Evolutionary conservation across 345 rosid genomes (phyloP).

Genomic region (Gossypioides kirkii): DNA sequence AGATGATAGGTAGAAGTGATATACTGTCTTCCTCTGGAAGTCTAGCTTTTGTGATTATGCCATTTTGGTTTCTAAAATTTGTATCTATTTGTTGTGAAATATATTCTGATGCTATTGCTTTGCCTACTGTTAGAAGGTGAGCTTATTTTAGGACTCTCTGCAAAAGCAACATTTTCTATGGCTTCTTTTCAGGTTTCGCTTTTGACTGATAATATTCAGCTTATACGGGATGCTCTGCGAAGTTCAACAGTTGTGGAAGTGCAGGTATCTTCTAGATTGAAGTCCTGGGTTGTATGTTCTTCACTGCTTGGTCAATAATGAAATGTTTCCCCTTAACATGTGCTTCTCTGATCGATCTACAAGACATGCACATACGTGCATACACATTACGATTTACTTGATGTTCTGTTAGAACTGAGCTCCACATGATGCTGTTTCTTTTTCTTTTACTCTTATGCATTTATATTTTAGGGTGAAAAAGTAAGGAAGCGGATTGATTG

Average conservation of each 20-base stretch:
- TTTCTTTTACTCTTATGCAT: neutral
- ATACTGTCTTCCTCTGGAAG: neutral
- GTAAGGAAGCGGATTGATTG: conserved; percentile 65
- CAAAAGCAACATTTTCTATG: conserved; percentile 5
- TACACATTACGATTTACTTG: neutral
- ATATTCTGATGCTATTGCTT: neutral
- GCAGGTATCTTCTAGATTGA: conserved; percentile 41
- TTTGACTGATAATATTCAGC: conserved; percentile 57
- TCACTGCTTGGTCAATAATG: neutral
- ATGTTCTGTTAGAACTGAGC: neutral
- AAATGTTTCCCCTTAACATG: neutral
- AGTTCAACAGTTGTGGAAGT: conserved; percentile 63
- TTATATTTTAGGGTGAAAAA: conserved; percentile 54
- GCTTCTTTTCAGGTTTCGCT: conserved; percentile 45
- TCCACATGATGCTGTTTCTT: neutral
- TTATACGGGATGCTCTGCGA: conserved; percentile 67
- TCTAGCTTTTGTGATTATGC: neutral
- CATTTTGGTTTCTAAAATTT: neutral
- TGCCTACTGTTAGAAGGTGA: neutral
- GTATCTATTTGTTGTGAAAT: neutral
- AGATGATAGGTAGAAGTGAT: neutral
- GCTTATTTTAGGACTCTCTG: neutral
- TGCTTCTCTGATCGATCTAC: neutral
- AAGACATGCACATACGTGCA: neutral
- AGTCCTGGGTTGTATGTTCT: neutral